These are phyloP conservation scores for Candida sithepensis DNA, from an alignment of 805 yeast species.

Conservation along the genomic window DNA sequence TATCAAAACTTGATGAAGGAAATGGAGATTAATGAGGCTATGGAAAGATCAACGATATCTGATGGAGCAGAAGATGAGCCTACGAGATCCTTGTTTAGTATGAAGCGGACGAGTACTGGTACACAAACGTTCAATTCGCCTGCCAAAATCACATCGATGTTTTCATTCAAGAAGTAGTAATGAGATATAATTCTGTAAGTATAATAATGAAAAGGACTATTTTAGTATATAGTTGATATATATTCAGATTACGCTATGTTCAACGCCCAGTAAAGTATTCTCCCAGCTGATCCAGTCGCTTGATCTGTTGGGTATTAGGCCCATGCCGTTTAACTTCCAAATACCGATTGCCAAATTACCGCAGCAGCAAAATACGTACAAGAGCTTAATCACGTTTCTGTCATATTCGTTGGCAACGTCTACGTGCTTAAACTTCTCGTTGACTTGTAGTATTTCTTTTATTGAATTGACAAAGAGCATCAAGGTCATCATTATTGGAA, in stretches of 20 bases:
- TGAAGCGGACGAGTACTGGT: slow-evolving; percentile 16
- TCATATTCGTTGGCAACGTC: slow-evolving; percentile 24
- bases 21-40: slow-evolving; percentile 2
- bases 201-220: background rate
- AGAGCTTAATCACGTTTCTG: slow-evolving; percentile 20
- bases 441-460: slow-evolving; percentile 61
- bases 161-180: slow-evolving; percentile 17
- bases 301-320: slow-evolving; percentile 78
- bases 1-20: slow-evolving; percentile 22
- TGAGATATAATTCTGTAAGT: background rate
- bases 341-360: slow-evolving; percentile 69
- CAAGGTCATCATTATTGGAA: slow-evolving; percentile 85
- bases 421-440: slow-evolving; percentile 44
- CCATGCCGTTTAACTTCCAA: slow-evolving; percentile 85
- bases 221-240: slow-evolving; percentile 3
- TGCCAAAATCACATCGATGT: slow-evolving; percentile 18
- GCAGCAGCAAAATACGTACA: slow-evolving; percentile 37
- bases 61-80: slow-evolving; percentile 12
- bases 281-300: slow-evolving; percentile 97
- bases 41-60: background rate
- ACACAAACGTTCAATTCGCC: slow-evolving; percentile 15
- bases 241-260: slow-evolving; percentile 26
- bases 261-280: slow-evolving; percentile 29
- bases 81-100: slow-evolving; percentile 24
- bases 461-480: slow-evolving; percentile 79